phyloP scores from a whole-genome alignment of 2,329 filamentous ascomycete species.

The Penicillium occitanis region DNA sequence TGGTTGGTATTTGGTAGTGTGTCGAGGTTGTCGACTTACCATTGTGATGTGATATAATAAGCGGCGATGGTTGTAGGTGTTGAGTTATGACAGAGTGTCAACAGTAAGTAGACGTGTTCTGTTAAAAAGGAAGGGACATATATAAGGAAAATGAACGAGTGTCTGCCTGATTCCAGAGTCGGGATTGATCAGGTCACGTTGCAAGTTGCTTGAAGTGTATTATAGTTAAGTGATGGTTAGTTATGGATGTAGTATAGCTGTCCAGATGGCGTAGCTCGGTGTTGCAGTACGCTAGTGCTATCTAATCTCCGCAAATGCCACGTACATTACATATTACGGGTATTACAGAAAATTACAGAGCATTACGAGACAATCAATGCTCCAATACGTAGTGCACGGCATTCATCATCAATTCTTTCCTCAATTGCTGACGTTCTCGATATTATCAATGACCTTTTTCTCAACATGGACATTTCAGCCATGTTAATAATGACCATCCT shows the following conservation, averaged over 20 bases:
- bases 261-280: not conserved
- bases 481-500: no score
- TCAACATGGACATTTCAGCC: no score
- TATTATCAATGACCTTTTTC: no score
- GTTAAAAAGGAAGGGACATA: not conserved
- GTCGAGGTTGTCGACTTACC: not conserved
- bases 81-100: not conserved
- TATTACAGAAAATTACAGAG: no score
- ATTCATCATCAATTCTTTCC: no score
- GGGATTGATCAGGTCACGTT: conserved; percentile 8
- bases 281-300: not conserved
- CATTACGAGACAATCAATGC: no score
- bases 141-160: not conserved
- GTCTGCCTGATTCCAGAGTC: conserved; percentile 1
- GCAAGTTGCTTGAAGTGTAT: not conserved
- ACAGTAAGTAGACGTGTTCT: not conserved
- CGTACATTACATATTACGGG: not conserved
- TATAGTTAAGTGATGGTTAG: not conserved
- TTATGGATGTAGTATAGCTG: conserved; percentile 5
- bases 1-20: not conserved
- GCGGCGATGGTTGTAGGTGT: not conserved
- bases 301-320: conserved; percentile 5
- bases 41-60: not conserved
- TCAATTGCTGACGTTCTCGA: no score
- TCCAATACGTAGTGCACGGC: no score